These are phyloP conservation scores for Pestalotiopsis sp. DNA, from an alignment of 2,329 filamentous ascomycete genomes.

Conservation along the genomic window DNA sequence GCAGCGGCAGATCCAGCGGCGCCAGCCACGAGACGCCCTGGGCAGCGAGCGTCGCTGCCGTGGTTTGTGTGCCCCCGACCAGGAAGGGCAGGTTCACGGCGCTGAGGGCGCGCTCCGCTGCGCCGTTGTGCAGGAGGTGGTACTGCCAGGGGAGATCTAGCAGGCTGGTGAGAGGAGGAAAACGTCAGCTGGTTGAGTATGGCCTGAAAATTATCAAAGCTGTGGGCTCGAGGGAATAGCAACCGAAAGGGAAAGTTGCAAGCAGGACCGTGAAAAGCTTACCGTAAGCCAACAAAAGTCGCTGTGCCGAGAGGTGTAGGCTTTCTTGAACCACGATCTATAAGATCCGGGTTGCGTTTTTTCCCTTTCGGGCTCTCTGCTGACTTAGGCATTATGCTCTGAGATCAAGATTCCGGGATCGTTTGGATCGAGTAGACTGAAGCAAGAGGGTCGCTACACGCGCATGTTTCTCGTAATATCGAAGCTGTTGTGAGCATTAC, in stretches of 20 bases:
- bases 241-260: background rate
- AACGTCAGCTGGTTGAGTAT: background rate
- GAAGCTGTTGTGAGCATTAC: too few species aligned
- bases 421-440: background rate
- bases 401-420: background rate
- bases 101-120: conserved; percentile 11
- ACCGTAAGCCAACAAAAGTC: conserved; percentile 39
- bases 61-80: background rate
- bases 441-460: background rate
- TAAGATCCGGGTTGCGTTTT: conserved; percentile 28
- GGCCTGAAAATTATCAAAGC: background rate
- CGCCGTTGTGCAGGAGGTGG: conserved; percentile 40
- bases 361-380: background rate
- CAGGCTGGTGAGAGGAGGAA: conserved; percentile 8
- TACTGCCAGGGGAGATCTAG: conserved; percentile 34
- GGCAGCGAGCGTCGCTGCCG: background rate
- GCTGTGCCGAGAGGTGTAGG: conserved; percentile 34
- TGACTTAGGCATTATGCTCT: background rate
- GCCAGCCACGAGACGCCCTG: conserved; percentile 10
- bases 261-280: too few species aligned
- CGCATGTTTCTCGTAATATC: too few species aligned
- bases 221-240: background rate
- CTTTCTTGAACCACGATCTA: conserved; percentile 37
- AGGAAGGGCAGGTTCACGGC: conserved; percentile 5
- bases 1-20: conserved; percentile 23